Evolutionary conservation across 2,329 filamentous ascomycete genomes (phyloP), one percentile per base, ranked within the genome.

Genomic region (Harringtonia aguacate): DNA sequence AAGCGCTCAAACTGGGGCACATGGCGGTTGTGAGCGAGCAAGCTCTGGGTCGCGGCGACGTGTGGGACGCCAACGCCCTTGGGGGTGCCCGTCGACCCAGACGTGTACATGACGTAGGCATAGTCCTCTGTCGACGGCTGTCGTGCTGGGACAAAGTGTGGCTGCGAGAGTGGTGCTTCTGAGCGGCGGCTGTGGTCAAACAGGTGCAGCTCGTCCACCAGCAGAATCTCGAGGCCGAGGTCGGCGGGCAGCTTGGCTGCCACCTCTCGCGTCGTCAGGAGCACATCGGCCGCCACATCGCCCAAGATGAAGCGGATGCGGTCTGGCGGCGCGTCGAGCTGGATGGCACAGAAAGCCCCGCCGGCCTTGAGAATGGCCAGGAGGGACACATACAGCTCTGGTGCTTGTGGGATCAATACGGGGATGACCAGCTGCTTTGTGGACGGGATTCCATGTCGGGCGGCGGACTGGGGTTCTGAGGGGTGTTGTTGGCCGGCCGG

Each of bases 91-190:
- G 88, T 95, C 6, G 86, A 94, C 4, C 88, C 88, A 37, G 86
- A 94, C 1, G 89, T 95, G 59, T 94, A 95, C 79, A 95, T 88
- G 47, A 95, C 77, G 65, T 95, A 95, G 21, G 89, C 87, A 21
- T 89, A 59, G 47, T 73, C 64, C 2, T 64, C 55, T 1, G 62
- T 55, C 2, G 33, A 28, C 17, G 30, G 20, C 27, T 8, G 33
- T 10, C 37, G 38, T 17, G 17, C 4, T 7, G 41, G 34, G 12
- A 35, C 4, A 24, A 21, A 4, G 17, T 22, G 21, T 7, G 43
- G 3, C 24, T 17, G 9, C 13, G 8, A 9, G 8, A 9, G 3
- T 6, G 18, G n/a, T 4, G 22, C n/a, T 6, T 29, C 20, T 5
- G 8, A n/a, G n/a, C 14, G 21, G 4, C 18, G 34, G 24, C 7